Conservation (phyloP, 2,329 filamentous ascomycete genomes). For the Hymenoscyphus linearis region DNA sequence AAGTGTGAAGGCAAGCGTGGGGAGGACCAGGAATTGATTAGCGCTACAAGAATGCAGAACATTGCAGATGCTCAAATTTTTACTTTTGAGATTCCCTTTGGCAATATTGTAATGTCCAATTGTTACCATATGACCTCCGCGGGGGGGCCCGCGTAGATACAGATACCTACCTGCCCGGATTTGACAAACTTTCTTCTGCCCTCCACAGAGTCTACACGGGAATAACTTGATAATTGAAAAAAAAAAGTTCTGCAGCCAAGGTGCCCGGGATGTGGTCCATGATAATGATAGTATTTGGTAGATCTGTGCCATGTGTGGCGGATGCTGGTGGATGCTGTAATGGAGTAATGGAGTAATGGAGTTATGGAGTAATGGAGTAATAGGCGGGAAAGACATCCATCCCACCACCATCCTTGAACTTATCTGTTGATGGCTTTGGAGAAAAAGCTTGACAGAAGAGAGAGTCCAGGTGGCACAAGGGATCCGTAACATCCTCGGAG, state of each 20-base stretch:
- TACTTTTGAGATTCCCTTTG: neutral
- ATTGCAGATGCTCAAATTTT: slow-evolving; percentile 10
- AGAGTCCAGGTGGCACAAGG: neutral
- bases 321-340: slow-evolving; percentile 1
- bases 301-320: neutral
- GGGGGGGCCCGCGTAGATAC: slow-evolving; percentile 1
- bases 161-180: neutral
- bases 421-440: neutral
- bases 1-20: slow-evolving; percentile 13
- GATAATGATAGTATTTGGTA: neutral
- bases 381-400: neutral
- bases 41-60: slow-evolving; percentile 17
- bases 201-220: neutral
- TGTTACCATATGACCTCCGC: slow-evolving; percentile 1
- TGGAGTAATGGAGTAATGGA: neutral
- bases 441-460: neutral
- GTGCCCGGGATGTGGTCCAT: neutral
- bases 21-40: slow-evolving; percentile 12
- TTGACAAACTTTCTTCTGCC: neutral
- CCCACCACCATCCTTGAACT: neutral
- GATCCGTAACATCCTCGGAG: slow-evolving; percentile 5
- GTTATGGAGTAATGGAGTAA: neutral
- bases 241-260: neutral
- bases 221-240: neutral
- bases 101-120: neutral